Evolutionary conservation across 805 yeast genomes (phyloP).

Genomic region (Kuraishia piskuri): DNA sequence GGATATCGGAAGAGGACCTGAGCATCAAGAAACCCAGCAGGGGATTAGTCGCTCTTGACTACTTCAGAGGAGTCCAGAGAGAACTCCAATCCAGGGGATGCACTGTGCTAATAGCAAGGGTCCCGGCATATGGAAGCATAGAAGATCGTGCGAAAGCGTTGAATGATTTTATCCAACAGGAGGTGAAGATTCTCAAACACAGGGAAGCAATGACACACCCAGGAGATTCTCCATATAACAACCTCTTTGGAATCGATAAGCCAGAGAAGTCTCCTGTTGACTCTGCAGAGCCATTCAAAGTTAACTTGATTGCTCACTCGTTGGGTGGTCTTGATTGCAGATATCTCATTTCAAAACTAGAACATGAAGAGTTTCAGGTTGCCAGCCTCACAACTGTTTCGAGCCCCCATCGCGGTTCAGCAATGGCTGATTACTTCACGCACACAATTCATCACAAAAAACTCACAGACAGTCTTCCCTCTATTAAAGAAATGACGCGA

Average conservation of each 20-base stretch:
- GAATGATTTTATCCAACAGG: conserved; percentile 35
- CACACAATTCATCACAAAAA: conserved; percentile 14
- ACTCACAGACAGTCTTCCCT: conserved; percentile 17
- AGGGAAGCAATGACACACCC: conserved; percentile 5
- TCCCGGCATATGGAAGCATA: conserved; percentile 76
- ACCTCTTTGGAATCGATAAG: conserved; percentile 16
- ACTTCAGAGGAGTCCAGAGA: conserved; percentile 76
- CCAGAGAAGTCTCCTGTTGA: conserved; percentile 1
- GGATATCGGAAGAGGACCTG: conserved; percentile 9
- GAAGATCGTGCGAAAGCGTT: conserved; percentile 56
- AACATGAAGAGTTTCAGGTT: conserved; percentile 43
- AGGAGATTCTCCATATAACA: background rate
- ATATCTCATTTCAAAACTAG: conserved; percentile 54
- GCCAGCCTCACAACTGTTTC: conserved; percentile 75
- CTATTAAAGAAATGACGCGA: conserved; percentile 62
- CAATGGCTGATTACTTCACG: conserved; percentile 65
- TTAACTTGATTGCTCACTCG: conserved; percentile 80
- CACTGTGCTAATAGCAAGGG: conserved; percentile 61
- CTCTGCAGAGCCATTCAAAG: conserved; percentile 24
- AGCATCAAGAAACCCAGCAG: conserved; percentile 12
- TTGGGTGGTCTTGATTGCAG: conserved; percentile 93
- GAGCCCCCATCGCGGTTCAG: conserved; percentile 86
- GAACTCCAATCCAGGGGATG: conserved; percentile 56
- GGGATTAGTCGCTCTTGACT: conserved; percentile 40
- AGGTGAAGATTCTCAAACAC: conserved; percentile 8